A percentile compares a stretch with the other conserved stretches of the same genome.
Conservation (phyloP, 1,284 basidiomycete species). For the Papiliotrema fonsecae region DNA sequence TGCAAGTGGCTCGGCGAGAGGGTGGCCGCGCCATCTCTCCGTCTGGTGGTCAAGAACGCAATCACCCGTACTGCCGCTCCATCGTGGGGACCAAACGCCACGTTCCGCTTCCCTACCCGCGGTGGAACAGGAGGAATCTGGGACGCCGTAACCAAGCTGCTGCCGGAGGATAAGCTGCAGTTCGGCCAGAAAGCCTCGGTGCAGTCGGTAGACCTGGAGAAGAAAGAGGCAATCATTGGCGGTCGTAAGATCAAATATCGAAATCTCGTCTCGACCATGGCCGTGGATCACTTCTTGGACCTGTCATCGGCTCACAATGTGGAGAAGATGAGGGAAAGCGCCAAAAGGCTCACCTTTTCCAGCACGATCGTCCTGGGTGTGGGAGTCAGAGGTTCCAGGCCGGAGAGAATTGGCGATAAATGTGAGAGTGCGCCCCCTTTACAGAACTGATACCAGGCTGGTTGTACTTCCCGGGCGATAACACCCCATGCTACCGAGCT, state of each 20-base stretch:
- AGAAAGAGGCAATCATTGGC: slow-evolving; percentile 47
- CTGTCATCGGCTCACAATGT: slow-evolving; percentile 21
- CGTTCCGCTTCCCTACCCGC: slow-evolving; percentile 54
- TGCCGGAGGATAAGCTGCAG: slow-evolving; percentile 48
- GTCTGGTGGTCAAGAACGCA: slow-evolving; percentile 52
- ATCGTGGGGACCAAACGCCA: slow-evolving; percentile 56
- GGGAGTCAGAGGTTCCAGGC: slow-evolving; percentile 51
- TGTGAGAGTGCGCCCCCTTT: slow-evolving; percentile 30
- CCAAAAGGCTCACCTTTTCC: slow-evolving; percentile 50
- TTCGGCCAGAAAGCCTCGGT: slow-evolving; percentile 45
- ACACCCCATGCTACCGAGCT: slow-evolving; percentile 55
- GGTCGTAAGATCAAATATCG: slow-evolving; percentile 50
- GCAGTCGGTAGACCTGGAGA: slow-evolving; percentile 45
- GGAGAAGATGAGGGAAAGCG: slow-evolving; percentile 44
- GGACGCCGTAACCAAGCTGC: slow-evolving; percentile 52
- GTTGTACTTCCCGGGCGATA: slow-evolving; percentile 51
- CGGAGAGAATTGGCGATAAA: slow-evolving; percentile 54
- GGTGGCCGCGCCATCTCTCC: slow-evolving; percentile 53
- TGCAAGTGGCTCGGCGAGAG: slow-evolving; percentile 56
- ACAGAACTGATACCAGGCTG: slow-evolving; percentile 16
- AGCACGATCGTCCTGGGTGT: slow-evolving; percentile 54
- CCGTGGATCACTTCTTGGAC: slow-evolving; percentile 49
- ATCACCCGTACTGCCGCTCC: slow-evolving; percentile 52
- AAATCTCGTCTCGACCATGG: slow-evolving; percentile 51
- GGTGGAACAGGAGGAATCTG: slow-evolving; percentile 55